These are phyloP conservation scores for Ocimum tenuiflorum DNA, from an alignment of 257 asterid genomes.

Conservation along the genomic window DNA sequence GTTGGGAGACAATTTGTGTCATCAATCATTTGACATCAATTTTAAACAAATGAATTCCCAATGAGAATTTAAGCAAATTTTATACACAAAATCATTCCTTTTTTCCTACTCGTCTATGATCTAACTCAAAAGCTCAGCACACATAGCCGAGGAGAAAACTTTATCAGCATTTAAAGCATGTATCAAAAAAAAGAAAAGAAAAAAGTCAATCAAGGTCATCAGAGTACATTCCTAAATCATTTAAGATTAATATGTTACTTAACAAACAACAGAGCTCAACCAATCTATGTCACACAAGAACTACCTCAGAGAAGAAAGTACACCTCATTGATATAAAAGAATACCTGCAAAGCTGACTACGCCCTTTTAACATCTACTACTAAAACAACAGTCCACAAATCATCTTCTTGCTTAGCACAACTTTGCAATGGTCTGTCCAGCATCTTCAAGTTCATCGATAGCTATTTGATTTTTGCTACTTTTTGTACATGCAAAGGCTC, in stretches of 20 bases:
- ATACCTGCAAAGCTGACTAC: constrained; percentile 5
- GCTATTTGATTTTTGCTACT: constrained; percentile 14
- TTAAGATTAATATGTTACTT: neutral
- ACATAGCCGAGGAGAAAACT: too few species aligned
- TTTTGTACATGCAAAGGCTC: neutral
- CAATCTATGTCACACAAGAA: neutral
- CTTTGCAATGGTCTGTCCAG: neutral
- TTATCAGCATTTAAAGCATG: too few species aligned
- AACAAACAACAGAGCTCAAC: constrained; percentile 2
- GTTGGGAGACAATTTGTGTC: too few species aligned
- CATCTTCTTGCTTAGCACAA: neutral
- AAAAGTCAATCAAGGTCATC: neutral
- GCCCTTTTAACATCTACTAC: neutral
- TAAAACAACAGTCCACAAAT: constrained; percentile 3
- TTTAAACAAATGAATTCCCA: too few species aligned
- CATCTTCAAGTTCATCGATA: constrained; percentile 2
- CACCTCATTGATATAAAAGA: constrained; percentile 1
- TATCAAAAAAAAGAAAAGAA: too few species aligned
- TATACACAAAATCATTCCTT: too few species aligned
- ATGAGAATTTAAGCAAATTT: too few species aligned
- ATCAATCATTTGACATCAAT: too few species aligned
- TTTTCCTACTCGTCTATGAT: too few species aligned
- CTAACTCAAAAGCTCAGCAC: too few species aligned
- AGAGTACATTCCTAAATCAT: neutral
- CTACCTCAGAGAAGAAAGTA: neutral